Conservation (phyloP, 192 early-diverging fungal genomes). For the Obelidium mucronatum region DNA sequence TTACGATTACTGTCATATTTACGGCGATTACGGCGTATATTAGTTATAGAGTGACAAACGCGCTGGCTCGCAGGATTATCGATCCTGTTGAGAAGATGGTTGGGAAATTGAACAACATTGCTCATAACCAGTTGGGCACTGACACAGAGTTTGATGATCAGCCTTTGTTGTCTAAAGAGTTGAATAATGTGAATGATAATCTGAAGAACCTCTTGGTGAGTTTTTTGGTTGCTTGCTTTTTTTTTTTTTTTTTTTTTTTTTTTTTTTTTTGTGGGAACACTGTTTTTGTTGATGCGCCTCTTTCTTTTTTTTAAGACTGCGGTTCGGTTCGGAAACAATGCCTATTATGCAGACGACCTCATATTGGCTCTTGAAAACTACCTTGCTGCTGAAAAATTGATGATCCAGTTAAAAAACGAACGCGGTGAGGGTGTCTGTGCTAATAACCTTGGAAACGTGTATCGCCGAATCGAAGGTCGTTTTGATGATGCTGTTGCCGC, state of each 20-base stretch:
- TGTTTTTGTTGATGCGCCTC: neutral
- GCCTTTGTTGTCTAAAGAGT: constrained; percentile 11
- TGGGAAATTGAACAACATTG: constrained; percentile 1
- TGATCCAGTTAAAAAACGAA: constrained; percentile 40
- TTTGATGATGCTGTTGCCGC: constrained; percentile 15
- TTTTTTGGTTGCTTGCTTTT: neutral
- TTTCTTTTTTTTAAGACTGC: constrained; percentile 28
- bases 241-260: neutral
- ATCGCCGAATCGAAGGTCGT: constrained; percentile 36
- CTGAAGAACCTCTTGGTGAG: constrained; percentile 32
- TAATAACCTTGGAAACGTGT: constrained; percentile 53
- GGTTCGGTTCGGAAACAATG: constrained; percentile 48
- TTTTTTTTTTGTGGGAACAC: neutral
- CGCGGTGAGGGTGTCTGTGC: constrained; percentile 44
- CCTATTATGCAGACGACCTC: constrained; percentile 47
- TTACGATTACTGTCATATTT: constrained; percentile 1
- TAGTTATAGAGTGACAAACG: constrained; percentile 9
- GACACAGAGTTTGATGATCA: constrained; percentile 19
- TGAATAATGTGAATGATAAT: constrained; percentile 29
- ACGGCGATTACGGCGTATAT: neutral
- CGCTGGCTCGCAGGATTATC: constrained; percentile 13
- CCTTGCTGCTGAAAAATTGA: constrained; percentile 41
- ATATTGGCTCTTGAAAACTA: constrained; percentile 45
- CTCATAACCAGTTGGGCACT: neutral
- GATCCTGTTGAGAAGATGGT: constrained; percentile 23